Evolutionary conservation across 177 flowering plant genomes (phyloP).

Genomic region (Tripterygium wilfordii): DNA sequence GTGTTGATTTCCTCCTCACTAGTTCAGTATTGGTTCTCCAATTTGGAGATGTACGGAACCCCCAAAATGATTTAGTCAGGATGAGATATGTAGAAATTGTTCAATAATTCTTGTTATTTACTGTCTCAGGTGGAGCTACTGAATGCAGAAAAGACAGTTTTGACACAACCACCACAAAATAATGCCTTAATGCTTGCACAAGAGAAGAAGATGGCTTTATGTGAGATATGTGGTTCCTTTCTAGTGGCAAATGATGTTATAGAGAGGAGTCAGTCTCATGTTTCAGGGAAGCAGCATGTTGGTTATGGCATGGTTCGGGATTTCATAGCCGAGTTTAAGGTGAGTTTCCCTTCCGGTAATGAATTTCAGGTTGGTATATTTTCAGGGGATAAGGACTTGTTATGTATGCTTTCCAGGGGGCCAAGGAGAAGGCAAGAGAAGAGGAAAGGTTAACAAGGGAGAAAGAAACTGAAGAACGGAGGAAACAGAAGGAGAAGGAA

Average conservation of each 20-base stretch:
- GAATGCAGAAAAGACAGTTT: conserved; percentile 66
- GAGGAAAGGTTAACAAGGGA: conserved; percentile 81
- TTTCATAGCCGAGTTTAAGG: conserved; percentile 79
- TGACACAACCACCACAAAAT: conserved; percentile 62
- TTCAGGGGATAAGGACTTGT: not conserved
- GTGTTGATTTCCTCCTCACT: not conserved
- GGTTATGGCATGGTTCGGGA: conserved; percentile 98
- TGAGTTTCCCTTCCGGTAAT: conserved; percentile 10
- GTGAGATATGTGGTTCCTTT: conserved; percentile 95
- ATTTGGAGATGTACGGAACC: not conserved
- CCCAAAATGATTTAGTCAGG: too few relatives aligned
- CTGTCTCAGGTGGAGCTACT: conserved; percentile 70
- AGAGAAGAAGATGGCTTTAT: conserved; percentile 96
- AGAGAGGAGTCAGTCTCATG: conserved; percentile 95
- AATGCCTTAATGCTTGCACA: conserved; percentile 69
- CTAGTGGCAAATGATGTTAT: conserved; percentile 94
- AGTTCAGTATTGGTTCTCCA: not conserved
- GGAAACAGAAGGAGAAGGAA: conserved; percentile 73
- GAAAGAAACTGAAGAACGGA: conserved; percentile 82
- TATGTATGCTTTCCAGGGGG: conserved; percentile 37
- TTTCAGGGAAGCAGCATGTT: conserved; percentile 94
- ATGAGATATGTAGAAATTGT: too few relatives aligned
- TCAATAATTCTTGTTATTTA: not conserved
- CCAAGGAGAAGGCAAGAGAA: conserved; percentile 86
- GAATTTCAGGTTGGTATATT: not conserved